phyloP scores from a whole-genome alignment of 306 rosid species.

The Cucurbita moschata region DNA sequence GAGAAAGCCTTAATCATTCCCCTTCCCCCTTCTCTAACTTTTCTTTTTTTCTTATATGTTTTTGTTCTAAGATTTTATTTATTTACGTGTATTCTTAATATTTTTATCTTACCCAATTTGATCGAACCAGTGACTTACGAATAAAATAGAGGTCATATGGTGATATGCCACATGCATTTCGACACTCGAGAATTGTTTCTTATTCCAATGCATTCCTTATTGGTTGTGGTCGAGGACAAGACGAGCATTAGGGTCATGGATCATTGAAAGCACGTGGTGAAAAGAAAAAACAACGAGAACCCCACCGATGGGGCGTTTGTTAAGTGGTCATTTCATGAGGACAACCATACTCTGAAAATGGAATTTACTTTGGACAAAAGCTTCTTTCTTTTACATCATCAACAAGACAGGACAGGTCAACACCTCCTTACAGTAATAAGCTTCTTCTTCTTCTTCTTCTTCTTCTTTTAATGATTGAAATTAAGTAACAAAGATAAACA shows the following conservation, averaged over 20 bases:
- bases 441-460: not conserved
- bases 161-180: no score
- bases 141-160: no score
- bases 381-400: not conserved
- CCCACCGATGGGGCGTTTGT: not conserved
- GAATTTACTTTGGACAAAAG: not conserved
- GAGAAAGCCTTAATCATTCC: not conserved
- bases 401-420: conserved; percentile 4
- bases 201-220: no score
- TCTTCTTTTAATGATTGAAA: not conserved
- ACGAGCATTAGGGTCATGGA: no score
- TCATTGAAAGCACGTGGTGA: no score
- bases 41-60: no score
- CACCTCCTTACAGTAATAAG: conserved; percentile 1
- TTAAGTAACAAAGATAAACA: not conserved
- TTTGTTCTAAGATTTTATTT: no score
- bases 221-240: no score
- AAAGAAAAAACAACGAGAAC: not conserved
- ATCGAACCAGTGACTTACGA: no score
- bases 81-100: no score
- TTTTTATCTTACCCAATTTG: no score
- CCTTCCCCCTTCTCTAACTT: not conserved
- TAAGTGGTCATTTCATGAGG: not conserved
- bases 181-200: no score
- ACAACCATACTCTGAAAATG: not conserved